These are phyloP conservation scores for Lyophyllum semitale DNA, from an alignment of 768 basidiomycete genomes.

Conservation along the genomic window DNA sequence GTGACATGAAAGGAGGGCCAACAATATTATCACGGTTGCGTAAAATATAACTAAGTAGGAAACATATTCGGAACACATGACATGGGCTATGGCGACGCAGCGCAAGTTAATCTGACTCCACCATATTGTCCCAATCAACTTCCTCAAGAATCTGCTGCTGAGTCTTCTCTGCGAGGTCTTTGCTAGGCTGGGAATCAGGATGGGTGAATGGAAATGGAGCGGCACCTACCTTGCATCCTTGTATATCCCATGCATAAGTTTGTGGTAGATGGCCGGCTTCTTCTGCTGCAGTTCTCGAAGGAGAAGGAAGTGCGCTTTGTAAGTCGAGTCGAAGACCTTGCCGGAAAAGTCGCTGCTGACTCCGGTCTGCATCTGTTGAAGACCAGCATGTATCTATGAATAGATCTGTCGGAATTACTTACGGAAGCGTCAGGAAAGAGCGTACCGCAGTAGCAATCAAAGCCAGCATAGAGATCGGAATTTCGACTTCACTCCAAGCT, in stretches of 20 bases:
- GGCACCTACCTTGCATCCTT: neutral
- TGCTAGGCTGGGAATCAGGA: neutral
- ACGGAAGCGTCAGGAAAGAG: neutral
- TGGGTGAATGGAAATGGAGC: neutral
- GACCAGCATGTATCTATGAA: neutral
- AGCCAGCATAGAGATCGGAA: neutral
- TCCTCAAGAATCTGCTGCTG: neutral
- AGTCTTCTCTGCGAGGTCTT: neutral
- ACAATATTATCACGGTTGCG: too few relatives aligned
- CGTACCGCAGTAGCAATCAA: neutral
- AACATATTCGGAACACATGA: too few relatives aligned
- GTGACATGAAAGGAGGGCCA: too few relatives aligned
- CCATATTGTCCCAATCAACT: neutral
- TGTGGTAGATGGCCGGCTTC: neutral
- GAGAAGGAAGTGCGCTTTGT: neutral
- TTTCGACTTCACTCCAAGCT: neutral
- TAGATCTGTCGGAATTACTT: neutral
- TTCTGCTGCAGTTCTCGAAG: neutral
- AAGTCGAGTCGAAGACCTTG: neutral
- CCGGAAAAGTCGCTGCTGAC: neutral
- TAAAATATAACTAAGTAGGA: too few relatives aligned
- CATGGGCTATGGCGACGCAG: too few relatives aligned
- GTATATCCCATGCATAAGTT: neutral
- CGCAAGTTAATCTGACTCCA: too few relatives aligned
- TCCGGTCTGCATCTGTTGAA: neutral